A percentile compares a stretch with the other conserved stretches of the same genome.
Conservation (phyloP, 352 stramenopile species). For the Globisporangium camurandrum region DNA sequence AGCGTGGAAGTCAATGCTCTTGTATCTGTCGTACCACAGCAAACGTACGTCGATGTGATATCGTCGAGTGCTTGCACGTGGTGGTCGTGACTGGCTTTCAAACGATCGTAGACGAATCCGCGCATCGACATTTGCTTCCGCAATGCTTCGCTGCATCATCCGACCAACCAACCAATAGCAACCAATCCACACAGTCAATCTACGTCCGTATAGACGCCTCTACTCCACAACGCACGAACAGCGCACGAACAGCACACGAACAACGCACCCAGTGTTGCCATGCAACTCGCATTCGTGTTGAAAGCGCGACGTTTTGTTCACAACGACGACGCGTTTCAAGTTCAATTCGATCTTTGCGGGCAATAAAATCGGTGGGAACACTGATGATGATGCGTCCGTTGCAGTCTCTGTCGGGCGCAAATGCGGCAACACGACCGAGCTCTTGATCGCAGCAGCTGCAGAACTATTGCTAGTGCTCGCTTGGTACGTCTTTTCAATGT, state of each 20-base stretch:
- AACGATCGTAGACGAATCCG: slow-evolving; percentile 79
- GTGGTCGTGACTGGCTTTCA: slow-evolving; percentile 84
- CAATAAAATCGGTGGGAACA: slow-evolving; percentile 33
- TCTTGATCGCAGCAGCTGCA: slow-evolving; percentile 19
- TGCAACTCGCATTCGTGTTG: slow-evolving; percentile 81
- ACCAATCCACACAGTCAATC: neutral
- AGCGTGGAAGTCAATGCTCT: too few species aligned
- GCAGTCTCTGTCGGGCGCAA: neutral
- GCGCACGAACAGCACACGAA: slow-evolving; percentile 4
- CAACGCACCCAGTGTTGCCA: slow-evolving; percentile 63
- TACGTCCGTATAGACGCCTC: too few species aligned
- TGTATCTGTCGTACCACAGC: too few species aligned
- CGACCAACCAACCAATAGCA: neutral
- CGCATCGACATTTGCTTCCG: slow-evolving; percentile 89
- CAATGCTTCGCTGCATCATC: slow-evolving; percentile 53
- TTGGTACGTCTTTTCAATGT: slow-evolving; percentile 83
- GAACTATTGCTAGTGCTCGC: too few species aligned
- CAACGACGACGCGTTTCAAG: slow-evolving; percentile 78
- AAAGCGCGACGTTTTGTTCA: slow-evolving; percentile 86
- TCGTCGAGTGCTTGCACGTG: slow-evolving; percentile 81
- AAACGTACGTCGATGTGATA: slow-evolving; percentile 54
- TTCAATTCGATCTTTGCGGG: slow-evolving; percentile 40
- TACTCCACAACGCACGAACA: neutral
- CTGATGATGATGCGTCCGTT: slow-evolving; percentile 3
- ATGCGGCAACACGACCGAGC: too few species aligned